Percentiles rank a stretch among this genome's conserved stretches.
These are phyloP conservation scores for Auriscalpium vulgare DNA, from an alignment of 768 basidiomycete species.

Conservation along the genomic window DNA sequence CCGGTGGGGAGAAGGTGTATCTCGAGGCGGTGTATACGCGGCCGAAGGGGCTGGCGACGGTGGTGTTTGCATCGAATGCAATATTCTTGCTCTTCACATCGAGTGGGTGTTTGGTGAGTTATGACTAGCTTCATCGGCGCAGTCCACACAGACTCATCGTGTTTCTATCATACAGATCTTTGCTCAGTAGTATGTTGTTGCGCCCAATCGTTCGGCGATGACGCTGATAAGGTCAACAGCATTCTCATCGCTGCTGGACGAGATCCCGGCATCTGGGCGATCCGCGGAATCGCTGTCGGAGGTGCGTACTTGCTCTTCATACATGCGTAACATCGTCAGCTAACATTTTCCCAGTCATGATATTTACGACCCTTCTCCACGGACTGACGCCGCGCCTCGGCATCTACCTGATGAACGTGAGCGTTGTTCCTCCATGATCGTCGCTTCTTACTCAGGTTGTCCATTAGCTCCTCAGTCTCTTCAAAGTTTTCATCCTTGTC, in stretches of 20 bases:
- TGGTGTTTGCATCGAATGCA: slow-evolving; percentile 40
- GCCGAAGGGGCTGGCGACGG: slow-evolving; percentile 40
- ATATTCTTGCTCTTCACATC: slow-evolving; percentile 37
- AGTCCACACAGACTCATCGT: background rate
- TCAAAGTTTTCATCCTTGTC: slow-evolving; percentile 47
- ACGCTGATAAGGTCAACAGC: slow-evolving; percentile 29
- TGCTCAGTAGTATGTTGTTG: slow-evolving; percentile 17
- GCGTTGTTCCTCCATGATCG: background rate
- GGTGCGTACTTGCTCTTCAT: slow-evolving; percentile 23
- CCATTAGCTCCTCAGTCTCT: slow-evolving; percentile 36
- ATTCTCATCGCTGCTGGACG: slow-evolving; percentile 30
- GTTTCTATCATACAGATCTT: slow-evolving; percentile 20
- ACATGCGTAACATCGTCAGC: background rate
- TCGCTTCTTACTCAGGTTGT: too few relatives aligned
- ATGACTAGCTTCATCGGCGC: background rate
- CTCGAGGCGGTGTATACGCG: slow-evolving; percentile 45
- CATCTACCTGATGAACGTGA: slow-evolving; percentile 45
- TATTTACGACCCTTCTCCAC: slow-evolving; percentile 43
- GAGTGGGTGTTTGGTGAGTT: slow-evolving; percentile 39
- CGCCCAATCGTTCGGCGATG: slow-evolving; percentile 38
- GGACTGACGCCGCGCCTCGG: slow-evolving; percentile 42
- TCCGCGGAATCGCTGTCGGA: slow-evolving; percentile 51
- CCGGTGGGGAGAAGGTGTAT: slow-evolving; percentile 58
- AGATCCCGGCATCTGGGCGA: slow-evolving; percentile 36
- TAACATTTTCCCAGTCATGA: slow-evolving; percentile 30